Base-by-base conservation (phyloP, 2,329 filamentous ascomycete genomes). In the Colletotrichum sp. region DNA sequence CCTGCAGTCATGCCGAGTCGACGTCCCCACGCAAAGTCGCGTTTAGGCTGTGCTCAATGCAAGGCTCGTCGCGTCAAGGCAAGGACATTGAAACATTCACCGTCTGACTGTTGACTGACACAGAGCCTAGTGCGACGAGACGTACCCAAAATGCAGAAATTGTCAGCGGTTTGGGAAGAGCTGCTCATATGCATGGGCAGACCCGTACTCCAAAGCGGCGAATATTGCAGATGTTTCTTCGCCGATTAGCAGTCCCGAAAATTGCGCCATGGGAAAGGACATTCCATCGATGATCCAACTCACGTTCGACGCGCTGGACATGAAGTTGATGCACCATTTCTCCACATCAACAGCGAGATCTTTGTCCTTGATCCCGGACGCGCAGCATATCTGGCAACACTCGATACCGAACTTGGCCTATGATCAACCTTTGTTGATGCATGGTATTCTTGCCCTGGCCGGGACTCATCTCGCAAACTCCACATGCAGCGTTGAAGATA, bases 181-280 rank as follows among this genome's bases (percentile, higher is more conserved):
- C 55, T 59, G 55, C 24, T 59, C 21, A 16, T 59, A 59, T 28
- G 55, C 21, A 28, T 59, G 55, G 55, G 55, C 55, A 59, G 21
- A 24, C 13, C 26, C 55, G 15, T 59, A 21, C n/a, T 52, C 44
- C 44, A 52, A 52, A 13, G 44, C 44, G 44, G 44, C 44, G 44
- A 52, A 21, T 21, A 52, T 52, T 52, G 2, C 55, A 28, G 55
- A 59, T 18, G 0, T 28, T 0, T 16, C 13, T 28, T 28, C 6
- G 1, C 55, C 24, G 3, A 21, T n/a, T 1, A 21, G 44, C 44
- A 52, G 44, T 5, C n/a, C 44, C 6, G 44, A 21, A 13, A 21
- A n/a, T n/a, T 10, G n/a, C n/a, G 2, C 1, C 44, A 3, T 21
- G 44, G n/a, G n/a, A 7, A 52, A 21, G 3, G 10, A 21, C 0